Conservation (phyloP, 2,329 filamentous ascomycete genomes). For the Pyrenophora seminiperda region DNA sequence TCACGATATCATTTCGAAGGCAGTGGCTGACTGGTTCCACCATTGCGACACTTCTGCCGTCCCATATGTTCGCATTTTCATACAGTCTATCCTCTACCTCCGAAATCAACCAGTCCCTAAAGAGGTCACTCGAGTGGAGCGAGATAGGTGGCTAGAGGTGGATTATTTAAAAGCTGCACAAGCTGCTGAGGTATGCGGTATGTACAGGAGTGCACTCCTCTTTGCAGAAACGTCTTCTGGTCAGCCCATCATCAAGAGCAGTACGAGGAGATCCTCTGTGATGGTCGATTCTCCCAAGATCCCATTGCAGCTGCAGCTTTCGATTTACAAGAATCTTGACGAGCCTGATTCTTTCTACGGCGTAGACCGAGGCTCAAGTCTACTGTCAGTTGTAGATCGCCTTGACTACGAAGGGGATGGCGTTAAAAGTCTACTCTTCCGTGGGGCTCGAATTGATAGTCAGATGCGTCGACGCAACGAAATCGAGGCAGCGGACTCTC, state of each 20-base stretch:
- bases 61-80: constrained; percentile 71
- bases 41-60: constrained; percentile 54
- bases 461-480: constrained; percentile 69
- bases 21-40: constrained; percentile 68
- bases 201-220: constrained; percentile 85
- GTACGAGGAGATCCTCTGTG: constrained; percentile 67
- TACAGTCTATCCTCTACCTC: constrained; percentile 86
- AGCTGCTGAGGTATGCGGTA: constrained; percentile 76
- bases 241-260: constrained; percentile 51
- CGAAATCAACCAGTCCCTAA: constrained; percentile 75
- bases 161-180: constrained; percentile 72
- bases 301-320: constrained; percentile 72
- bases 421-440: constrained; percentile 83
- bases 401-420: constrained; percentile 91
- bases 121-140: constrained; percentile 78
- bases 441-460: constrained; percentile 88
- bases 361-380: constrained; percentile 74
- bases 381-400: constrained; percentile 77
- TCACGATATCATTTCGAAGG: constrained; percentile 65
- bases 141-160: constrained; percentile 83
- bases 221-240: constrained; percentile 76
- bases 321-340: constrained; percentile 89
- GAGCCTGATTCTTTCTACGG: constrained; percentile 98
- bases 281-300: constrained; percentile 53
- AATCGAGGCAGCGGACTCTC: constrained; percentile 63